Evolutionary conservation across 169 alveolate genomes (phyloP).

Genomic region (Perkinsus marinus): DNA sequence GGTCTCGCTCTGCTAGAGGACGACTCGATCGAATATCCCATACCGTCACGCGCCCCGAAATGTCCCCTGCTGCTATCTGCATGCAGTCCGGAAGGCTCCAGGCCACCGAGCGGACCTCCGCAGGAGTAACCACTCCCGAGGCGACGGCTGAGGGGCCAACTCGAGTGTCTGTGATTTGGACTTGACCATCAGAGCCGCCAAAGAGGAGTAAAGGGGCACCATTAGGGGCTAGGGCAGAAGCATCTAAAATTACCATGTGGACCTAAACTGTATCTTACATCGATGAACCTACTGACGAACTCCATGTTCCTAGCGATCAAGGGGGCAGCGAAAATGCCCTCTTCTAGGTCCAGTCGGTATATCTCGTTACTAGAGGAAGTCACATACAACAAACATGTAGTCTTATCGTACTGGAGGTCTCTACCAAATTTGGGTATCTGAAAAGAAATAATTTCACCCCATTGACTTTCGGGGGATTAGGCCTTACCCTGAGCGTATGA

Average conservation of each 20-base stretch:
- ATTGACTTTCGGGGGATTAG: too few relatives aligned
- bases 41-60: constrained; percentile 12
- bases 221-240: neutral
- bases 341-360: constrained; percentile 63
- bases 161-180: neutral
- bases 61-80: neutral
- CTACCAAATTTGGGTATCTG: constrained; percentile 64
- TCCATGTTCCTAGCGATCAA: constrained; percentile 22
- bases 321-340: constrained; percentile 65
- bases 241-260: neutral
- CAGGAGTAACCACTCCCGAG: neutral
- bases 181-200: constrained; percentile 18
- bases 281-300: neutral
- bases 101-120: neutral
- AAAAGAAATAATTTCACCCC: neutral
- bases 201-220: constrained; percentile 7
- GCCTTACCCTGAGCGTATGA: constrained; percentile 57
- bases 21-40: constrained; percentile 23
- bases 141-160: neutral
- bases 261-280: too few relatives aligned
- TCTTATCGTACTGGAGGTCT: constrained; percentile 57
- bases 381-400: constrained; percentile 54
- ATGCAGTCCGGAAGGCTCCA: neutral
- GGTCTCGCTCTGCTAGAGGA: constrained; percentile 16
- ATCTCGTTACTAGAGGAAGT: constrained; percentile 66